Conservation (phyloP, 257 asterid genomes). For the Ilex asprella region DNA sequence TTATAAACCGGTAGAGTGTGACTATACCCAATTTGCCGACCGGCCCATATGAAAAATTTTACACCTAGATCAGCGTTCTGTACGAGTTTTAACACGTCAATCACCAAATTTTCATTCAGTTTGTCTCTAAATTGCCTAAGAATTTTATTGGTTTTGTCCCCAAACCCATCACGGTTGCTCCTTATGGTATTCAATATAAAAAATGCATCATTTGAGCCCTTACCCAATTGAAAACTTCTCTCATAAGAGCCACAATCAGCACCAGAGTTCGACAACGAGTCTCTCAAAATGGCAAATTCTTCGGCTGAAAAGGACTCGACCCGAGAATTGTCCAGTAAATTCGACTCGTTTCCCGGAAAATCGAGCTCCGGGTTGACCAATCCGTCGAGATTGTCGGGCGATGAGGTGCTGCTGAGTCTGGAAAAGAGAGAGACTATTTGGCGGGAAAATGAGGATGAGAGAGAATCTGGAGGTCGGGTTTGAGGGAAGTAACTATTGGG, state of each 20-base stretch:
- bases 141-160: constrained; percentile 63
- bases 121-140: constrained; percentile 69
- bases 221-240: constrained; percentile 27
- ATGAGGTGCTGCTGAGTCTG: constrained; percentile 29
- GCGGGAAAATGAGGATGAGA: constrained; percentile 16
- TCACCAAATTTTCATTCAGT: constrained; percentile 57
- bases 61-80: constrained; percentile 60
- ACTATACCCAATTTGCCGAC: constrained; percentile 81
- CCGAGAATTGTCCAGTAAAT: constrained; percentile 19
- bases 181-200: constrained; percentile 35
- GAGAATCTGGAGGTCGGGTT: constrained; percentile 16
- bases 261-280: constrained; percentile 25
- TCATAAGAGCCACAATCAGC: constrained; percentile 21
- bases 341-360: constrained; percentile 19
- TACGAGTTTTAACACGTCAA: constrained; percentile 58
- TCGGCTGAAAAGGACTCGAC: constrained; percentile 30
- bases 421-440: constrained; percentile 6
- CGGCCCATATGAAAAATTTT: constrained; percentile 92
- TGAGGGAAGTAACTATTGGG: constrained; percentile 11
- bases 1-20: constrained; percentile 58
- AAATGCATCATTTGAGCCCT: constrained; percentile 43
- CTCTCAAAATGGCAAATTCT: constrained; percentile 47
- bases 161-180: constrained; percentile 49
- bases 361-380: constrained; percentile 20
- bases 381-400: constrained; percentile 23